phyloP scores from a whole-genome alignment of 1,139 yeast species.

The Protomyces inouyei region DNA sequence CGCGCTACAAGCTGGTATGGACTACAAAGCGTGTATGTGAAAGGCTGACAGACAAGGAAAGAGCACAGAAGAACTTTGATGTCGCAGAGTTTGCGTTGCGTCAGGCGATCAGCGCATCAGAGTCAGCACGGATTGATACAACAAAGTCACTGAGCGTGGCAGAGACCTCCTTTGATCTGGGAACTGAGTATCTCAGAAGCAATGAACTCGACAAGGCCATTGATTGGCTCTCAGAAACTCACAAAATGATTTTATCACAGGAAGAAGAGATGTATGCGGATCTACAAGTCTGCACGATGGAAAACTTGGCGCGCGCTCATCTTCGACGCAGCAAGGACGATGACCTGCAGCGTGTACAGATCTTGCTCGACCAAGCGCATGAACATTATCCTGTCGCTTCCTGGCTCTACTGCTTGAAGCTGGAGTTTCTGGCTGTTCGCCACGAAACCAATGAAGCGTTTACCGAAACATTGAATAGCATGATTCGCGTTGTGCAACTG shows the following conservation, averaged over 20 bases:
- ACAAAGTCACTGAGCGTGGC: neutral
- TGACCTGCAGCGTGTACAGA: neutral
- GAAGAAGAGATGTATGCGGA: slow-evolving; percentile 1
- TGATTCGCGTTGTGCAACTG: slow-evolving; percentile 16
- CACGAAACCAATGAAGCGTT: neutral
- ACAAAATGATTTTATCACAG: neutral
- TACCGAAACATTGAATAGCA: slow-evolving; percentile 5
- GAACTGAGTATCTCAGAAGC: neutral
- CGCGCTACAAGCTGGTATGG: slow-evolving; percentile 6
- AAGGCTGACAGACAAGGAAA: neutral
- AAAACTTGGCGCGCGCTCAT: slow-evolving; percentile 13
- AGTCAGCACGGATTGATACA: neutral
- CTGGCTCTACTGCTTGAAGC: slow-evolving; percentile 7
- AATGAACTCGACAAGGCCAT: slow-evolving; percentile 1
- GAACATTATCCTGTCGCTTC: slow-evolving; percentile 18
- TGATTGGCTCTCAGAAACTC: slow-evolving; percentile 1
- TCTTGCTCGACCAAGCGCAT: slow-evolving; percentile 7
- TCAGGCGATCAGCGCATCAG: neutral
- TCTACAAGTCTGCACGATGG: slow-evolving; percentile 4
- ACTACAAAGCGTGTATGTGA: neutral
- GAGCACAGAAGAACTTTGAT: slow-evolving; percentile 1
- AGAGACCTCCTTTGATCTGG: slow-evolving; percentile 4
- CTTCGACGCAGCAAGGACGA: neutral
- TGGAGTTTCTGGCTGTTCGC: neutral
- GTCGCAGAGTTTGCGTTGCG: slow-evolving; percentile 9